These are phyloP conservation scores for Saccharomyces hybrid DNA, from an alignment of 1,139 yeast species.

Conservation along the genomic window DNA sequence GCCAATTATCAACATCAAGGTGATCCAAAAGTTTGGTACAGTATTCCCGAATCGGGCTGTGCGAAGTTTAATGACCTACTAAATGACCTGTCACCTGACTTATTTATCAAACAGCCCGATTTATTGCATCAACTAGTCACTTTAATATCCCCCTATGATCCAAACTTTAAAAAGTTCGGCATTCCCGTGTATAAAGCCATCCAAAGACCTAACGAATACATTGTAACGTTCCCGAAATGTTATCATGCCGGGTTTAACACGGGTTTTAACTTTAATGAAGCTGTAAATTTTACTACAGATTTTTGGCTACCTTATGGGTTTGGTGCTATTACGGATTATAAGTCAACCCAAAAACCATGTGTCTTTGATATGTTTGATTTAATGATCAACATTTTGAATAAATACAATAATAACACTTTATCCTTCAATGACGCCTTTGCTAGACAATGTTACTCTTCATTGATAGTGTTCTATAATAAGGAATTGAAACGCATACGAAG, in stretches of 20 bases:
- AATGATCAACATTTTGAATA: conserved; percentile 23
- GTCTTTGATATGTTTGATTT: conserved; percentile 35
- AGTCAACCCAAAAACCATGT: conserved; percentile 30
- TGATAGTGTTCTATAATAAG: conserved; percentile 6
- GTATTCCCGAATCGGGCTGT: conserved; percentile 54
- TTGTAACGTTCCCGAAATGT: conserved; percentile 67
- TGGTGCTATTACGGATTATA: conserved; percentile 49
- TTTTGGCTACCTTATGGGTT: conserved; percentile 63
- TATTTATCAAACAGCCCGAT: conserved; percentile 81
- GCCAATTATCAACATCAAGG: conserved; percentile 76
- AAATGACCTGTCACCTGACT: conserved; percentile 64
- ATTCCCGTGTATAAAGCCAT: conserved; percentile 63
- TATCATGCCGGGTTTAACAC: conserved; percentile 77
- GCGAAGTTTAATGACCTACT: conserved; percentile 47
- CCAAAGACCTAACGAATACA: conserved; percentile 74
- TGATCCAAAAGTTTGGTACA: conserved; percentile 71
- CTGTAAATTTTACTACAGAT: conserved; percentile 68
- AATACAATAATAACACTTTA: conserved; percentile 6
- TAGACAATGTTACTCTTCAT: conserved; percentile 15
- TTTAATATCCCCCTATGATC: conserved; percentile 57
- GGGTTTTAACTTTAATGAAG: conserved; percentile 72
- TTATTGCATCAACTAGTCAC: conserved; percentile 81
- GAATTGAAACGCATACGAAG: conserved; percentile 4
- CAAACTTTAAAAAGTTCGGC: conserved; percentile 39
- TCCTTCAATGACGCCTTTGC: conserved; percentile 17